Conservation (phyloP, 2,329 filamentous ascomycete species). For the Ophiostoma piceae region DNA sequence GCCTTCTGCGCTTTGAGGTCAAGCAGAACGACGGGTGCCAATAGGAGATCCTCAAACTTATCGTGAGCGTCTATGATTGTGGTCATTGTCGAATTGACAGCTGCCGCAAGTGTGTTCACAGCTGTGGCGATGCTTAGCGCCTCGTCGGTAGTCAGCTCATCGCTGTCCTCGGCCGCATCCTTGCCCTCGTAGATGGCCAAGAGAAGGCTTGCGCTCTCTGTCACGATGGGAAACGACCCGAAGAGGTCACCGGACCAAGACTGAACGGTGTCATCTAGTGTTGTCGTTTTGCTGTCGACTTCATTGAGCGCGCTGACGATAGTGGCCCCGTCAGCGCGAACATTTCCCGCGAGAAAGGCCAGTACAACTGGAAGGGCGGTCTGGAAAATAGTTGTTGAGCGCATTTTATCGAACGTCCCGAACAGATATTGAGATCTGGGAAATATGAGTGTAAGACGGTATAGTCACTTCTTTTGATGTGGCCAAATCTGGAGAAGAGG, state of each 20-base stretch:
- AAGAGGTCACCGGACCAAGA: conserved; percentile 39
- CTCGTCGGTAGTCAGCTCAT: conserved; percentile 37
- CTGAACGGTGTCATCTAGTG: conserved; percentile 32
- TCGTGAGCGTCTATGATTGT: conserved; percentile 39
- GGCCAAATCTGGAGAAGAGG: not conserved
- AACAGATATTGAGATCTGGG: too few species aligned
- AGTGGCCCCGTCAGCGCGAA: not conserved
- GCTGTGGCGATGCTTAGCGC: conserved; percentile 38
- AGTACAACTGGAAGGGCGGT: not conserved
- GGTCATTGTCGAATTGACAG: conserved; percentile 39
- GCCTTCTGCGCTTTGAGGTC: conserved; percentile 40
- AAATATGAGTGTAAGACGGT: not conserved
- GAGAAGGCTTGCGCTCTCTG: conserved; percentile 38
- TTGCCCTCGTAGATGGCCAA: conserved; percentile 39
- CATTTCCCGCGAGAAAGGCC: not conserved
- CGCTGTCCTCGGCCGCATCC: conserved; percentile 36
- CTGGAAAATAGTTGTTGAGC: not conserved
- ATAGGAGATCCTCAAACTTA: conserved; percentile 41
- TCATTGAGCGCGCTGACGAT: conserved; percentile 20
- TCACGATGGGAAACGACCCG: conserved; percentile 39
- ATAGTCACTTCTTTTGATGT: not conserved
- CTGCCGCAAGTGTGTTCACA: conserved; percentile 35
- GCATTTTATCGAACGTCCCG: not conserved
- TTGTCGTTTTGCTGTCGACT: conserved; percentile 14
- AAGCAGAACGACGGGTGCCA: conserved; percentile 41